These are phyloP conservation scores for Colletotrichum aenigma DNA, from an alignment of 2,329 filamentous ascomycete species.

Conservation along the genomic window DNA sequence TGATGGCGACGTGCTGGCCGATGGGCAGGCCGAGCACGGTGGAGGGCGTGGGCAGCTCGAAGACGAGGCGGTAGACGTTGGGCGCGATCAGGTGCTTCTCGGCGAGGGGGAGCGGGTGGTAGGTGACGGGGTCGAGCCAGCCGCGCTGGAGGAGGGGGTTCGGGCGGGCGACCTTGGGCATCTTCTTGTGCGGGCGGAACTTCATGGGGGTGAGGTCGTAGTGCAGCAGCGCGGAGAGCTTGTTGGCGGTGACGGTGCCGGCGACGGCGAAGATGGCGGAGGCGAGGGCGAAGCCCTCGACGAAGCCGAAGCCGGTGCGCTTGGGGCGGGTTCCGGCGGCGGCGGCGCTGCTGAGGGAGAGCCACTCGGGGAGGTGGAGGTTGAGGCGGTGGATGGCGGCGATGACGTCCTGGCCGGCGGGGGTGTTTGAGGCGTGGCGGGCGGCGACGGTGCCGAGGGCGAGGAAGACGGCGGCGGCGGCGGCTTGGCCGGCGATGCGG, in stretches of 20 bases:
- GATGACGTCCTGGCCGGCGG: conserved; percentile 14
- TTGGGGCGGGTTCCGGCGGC: not conserved
- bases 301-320: conserved; percentile 32
- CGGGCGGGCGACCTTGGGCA: conserved; percentile 37
- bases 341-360: not conserved
- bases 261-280: conserved; percentile 35
- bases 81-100: conserved; percentile 43
- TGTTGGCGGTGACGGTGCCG: conserved; percentile 31
- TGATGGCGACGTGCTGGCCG: conserved; percentile 61
- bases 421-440: conserved; percentile 22
- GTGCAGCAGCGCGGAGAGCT: conserved; percentile 34
- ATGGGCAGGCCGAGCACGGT: conserved; percentile 58
- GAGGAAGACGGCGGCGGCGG: conserved; percentile 23
- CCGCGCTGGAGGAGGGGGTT: conserved; percentile 45
- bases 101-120: conserved; percentile 48
- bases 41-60: conserved; percentile 47
- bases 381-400: conserved; percentile 18
- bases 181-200: conserved; percentile 43
- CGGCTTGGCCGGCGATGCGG: conserved; percentile 13
- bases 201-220: conserved; percentile 34
- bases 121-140: conserved; percentile 54
- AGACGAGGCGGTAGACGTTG: conserved; percentile 50
- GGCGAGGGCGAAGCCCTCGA: conserved; percentile 39
- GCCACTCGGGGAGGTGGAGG: conserved; percentile 11
- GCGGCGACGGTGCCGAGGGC: conserved; percentile 23